Percentiles rank a stretch among this genome's conserved stretches.
Conservation (phyloP, 306 rosid genomes). For the Hylodesmum podocarpum region DNA sequence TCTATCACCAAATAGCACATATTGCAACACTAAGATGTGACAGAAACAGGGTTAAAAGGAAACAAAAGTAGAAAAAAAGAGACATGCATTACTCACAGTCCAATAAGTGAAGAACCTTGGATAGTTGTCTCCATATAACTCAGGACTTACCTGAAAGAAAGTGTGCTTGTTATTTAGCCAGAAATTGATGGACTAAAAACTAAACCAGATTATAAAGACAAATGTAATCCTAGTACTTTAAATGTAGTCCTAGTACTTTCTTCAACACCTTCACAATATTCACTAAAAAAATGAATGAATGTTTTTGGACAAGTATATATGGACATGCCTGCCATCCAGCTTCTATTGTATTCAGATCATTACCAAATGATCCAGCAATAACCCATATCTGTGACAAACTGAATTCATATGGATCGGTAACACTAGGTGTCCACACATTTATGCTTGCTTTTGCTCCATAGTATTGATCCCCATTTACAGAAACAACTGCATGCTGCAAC, state of each 20-base stretch:
- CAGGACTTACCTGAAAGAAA: slow-evolving; percentile 86
- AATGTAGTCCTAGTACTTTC: neutral
- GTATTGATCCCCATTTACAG: slow-evolving; percentile 91
- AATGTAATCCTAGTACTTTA: neutral
- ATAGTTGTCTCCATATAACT: slow-evolving; percentile 89
- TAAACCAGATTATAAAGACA: neutral
- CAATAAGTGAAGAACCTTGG: slow-evolving; percentile 98
- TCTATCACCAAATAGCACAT: slow-evolving; percentile 46
- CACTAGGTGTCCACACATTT: slow-evolving; percentile 86
- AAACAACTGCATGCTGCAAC: slow-evolving; percentile 92
- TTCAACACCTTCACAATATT: neutral
- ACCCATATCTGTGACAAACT: slow-evolving; percentile 98
- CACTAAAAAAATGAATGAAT: neutral
- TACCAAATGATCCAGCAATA: slow-evolving; percentile 89
- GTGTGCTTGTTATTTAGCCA: neutral
- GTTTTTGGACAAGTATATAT: neutral
- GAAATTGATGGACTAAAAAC: neutral
- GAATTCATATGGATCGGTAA: slow-evolving; percentile 78
- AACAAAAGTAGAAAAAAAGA: neutral
- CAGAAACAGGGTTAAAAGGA: neutral
- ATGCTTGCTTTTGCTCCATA: slow-evolving; percentile 96
- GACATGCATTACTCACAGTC: slow-evolving; percentile 68
- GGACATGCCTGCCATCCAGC: slow-evolving; percentile 99
- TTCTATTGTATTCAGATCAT: slow-evolving; percentile 93
- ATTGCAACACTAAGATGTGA: neutral